Conservation (phyloP, 257 asterid species). For the Ehretia macrophylla region DNA sequence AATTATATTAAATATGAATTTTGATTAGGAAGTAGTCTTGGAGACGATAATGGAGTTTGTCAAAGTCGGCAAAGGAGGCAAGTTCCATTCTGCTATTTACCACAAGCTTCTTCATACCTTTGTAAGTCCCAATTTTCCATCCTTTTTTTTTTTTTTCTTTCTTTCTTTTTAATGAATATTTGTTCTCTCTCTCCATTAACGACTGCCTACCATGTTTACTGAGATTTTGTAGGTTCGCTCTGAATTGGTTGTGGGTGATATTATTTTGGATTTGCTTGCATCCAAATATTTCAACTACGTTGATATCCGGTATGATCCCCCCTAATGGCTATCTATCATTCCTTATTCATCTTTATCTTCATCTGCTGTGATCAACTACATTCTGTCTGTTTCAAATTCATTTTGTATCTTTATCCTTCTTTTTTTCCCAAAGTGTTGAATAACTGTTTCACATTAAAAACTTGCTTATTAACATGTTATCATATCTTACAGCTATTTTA, state of each 20-base stretch:
- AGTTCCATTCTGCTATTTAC: slow-evolving; percentile 69
- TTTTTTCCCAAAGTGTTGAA: not conserved
- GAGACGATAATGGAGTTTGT: slow-evolving; percentile 87
- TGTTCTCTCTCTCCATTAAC: not conserved
- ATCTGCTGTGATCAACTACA: not conserved
- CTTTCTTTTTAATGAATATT: not conserved
- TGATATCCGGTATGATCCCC: slow-evolving; percentile 70
- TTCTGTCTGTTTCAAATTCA: no score
- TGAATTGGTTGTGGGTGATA: slow-evolving; percentile 40
- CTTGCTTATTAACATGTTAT: not conserved
- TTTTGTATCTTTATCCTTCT: no score
- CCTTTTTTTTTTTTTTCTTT: not conserved
- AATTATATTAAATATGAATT: not conserved
- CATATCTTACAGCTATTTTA: slow-evolving; percentile 54
- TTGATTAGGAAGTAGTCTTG: slow-evolving; percentile 64
- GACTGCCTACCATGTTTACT: not conserved
- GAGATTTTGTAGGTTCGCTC: slow-evolving; percentile 50
- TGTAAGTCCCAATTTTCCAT: slow-evolving; percentile 37
- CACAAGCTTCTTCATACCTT: slow-evolving; percentile 60
- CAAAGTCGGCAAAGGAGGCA: slow-evolving; percentile 75
- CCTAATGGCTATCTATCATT: no score
- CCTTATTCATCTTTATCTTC: no score
- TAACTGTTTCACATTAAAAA: not conserved
- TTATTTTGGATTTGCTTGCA: slow-evolving; percentile 50
- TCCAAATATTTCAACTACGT: slow-evolving; percentile 68